Evolutionary conservation across 345 rosid species (phyloP), one percentile per base, ranked within the genome.

Genomic region (Salix purpurea): DNA sequence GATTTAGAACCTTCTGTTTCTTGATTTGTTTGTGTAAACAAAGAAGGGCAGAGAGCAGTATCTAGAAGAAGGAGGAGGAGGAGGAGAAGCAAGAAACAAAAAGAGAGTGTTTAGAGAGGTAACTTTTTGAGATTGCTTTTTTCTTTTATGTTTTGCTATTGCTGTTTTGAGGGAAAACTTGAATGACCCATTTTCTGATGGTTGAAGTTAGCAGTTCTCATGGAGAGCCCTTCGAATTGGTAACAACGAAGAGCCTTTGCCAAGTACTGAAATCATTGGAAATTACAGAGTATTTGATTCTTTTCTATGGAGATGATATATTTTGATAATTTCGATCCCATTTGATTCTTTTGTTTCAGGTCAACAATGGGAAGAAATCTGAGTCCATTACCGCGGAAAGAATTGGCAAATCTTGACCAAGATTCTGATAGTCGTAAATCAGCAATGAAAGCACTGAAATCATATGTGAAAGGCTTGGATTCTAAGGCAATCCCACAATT

Each of bases 371-470:
- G 90, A 66, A 89, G 86, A 85, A 88, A 84, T 89, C 88, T n/a
- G 30, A 90, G 89, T 79, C 90, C 98, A 1, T 81, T 88, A 8
- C 82, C 90, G 78, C 86, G 85, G 52, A 81, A 82, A 78, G 97
- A 94, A 80, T 74, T 96, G 81, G 91, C 84, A 19, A 96, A 94
- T 84, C 94, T 96, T 67, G 97, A 92, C 75, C 91, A 87, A 84
- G 99, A 90, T 82, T 89, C 90, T 24, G 93, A 87, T 24, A 86
- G 91, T 60, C 88, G 87, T 71, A 92, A 87, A 86, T 85, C 91
- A 34, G 93, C 99, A 58, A 91, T 96, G 97, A 85, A 84, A 61
- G 97, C 96, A 30, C 77, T 96, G 78, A 91, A 91, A 80, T 87
- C 88, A 6, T 90, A 91, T 81, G 96, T 96, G 80, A 96, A 85